Evolutionary conservation across 1,284 basidiomycete genomes (phyloP), one percentile per base, ranked within the genome.

Genomic region (Rhodotorula mucilaginosa): DNA sequence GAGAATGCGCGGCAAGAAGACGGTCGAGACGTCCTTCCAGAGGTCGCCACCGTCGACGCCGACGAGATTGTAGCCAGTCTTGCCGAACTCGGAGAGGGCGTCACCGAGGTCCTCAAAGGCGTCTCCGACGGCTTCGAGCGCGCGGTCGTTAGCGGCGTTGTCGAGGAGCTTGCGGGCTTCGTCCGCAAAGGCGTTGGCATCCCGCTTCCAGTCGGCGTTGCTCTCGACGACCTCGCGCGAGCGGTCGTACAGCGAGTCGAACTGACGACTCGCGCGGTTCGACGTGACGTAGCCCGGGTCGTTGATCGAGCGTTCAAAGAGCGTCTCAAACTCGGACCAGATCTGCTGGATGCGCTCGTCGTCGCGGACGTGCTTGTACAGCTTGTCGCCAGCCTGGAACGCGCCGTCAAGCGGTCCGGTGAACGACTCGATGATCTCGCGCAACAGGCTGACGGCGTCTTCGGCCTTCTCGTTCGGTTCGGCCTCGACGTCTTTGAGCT

Each of bases 1-100:
- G 71, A 83, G 79, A 21, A 83, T 61, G 16, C 83, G 75, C 34
- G 83, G 83, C 3, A 84, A 71, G 63, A 82, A 78, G 51, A 84
- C 83, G 67, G 83, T 82, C 64, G 81, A 77, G 59, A 82, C 71
- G 70, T 84, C 83, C 61, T 68, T 64, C 70, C 70, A 72, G 18
- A 76, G 56, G 23, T 68, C 72, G 21, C 73, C 69, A 13, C 61
- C 67, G 13, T 69, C 70, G n/a, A 68, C 44, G 15, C 67, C 72
- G 21, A 70, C 51, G 29, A 76, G 63, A 58, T 67, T 71, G 61
- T 64, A 52, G 47, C 67, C 70, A 0, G 74, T 74, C 56, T 69
- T 63, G 56, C 34, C 70, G 15, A 70, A 76, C 29, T 61, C 70
- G 10, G 68, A 68, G 21, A 69, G 18, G 8, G 72, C 67, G 44